Evolutionary conservation across 441 rosid genomes (phyloP).

Genomic region (Adansonia gregorii): DNA sequence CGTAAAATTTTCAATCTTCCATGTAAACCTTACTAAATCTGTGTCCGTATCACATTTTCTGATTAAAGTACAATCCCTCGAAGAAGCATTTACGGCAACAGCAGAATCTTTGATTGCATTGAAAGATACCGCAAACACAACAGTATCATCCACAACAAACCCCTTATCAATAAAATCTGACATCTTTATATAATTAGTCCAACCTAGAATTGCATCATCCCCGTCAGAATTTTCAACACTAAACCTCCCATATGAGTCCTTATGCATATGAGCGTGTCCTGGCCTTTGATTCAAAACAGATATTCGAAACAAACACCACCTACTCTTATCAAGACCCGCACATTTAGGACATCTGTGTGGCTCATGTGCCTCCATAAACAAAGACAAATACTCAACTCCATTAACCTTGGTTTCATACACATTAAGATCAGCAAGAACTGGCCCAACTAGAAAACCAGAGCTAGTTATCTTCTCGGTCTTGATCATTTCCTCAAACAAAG

Average conservation of each 20-base stretch:
- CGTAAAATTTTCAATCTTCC: constrained; percentile 91
- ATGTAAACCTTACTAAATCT: constrained; percentile 63
- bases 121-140: constrained; percentile 87
- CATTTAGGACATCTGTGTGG: constrained; percentile 40
- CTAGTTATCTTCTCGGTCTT: constrained; percentile 97
- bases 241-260: constrained; percentile 94
- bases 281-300: constrained; percentile 83
- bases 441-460: constrained; percentile 93
- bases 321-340: constrained; percentile 62
- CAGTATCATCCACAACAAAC: constrained; percentile 78
- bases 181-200: constrained; percentile 97
- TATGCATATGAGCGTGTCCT: constrained; percentile 82
- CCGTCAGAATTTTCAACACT: constrained; percentile 88
- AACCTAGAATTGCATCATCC: constrained; percentile 90
- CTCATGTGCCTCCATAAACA: constrained; percentile 97
- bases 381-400: constrained; percentile 75
- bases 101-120: constrained; percentile 89
- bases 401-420: constrained; percentile 88
- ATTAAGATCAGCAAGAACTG: constrained; percentile 84
- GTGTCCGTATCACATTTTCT: constrained; percentile 86
- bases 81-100: neutral
- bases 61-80: constrained; percentile 33
- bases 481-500: constrained; percentile 93
- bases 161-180: constrained; percentile 83
- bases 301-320: constrained; percentile 97